Evolutionary conservation across 495 filamentous ascomycete species (phyloP), one percentile per base, ranked within the genome.

Genomic region (Hypoxylon fuscum): DNA sequence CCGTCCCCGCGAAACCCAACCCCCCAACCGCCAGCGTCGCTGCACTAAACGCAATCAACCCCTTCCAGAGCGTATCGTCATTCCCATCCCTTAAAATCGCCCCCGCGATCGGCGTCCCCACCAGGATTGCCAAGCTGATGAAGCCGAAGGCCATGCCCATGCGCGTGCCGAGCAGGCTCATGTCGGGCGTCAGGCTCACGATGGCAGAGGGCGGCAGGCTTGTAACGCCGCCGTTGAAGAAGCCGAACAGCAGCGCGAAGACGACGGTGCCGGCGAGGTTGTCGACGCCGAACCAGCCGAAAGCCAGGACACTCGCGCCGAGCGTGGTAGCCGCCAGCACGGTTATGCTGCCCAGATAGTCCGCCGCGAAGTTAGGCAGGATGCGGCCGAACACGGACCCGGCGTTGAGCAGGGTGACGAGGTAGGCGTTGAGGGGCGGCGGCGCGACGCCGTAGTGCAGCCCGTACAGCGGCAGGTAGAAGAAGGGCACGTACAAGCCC

Each of bases 61-160:
- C 61, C 27, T 18, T 43, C 61, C 61, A 64, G 1, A 5, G 8
- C 1, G 2, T 21, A 4, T 54, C 49, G 22, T 49, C 61, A 11
- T 53, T 14, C 6, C 23, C 41, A 17, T 55, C 54, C 43, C 8
- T 48, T 23, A 74, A 41, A 4, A 74, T 72, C 10, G 85, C 84
- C 23, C 89, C 89, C 0, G 83, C 85, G 29, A 90, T 85, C 1
- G 89, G 89, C 17, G 85, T 86, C 17, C 89, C 89, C 20, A 88
- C 81, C 55, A 91, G 66, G 23, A 89, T 68, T 1, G 86, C 89
- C 5, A 89, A 58, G 0, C 80, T 80, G 12, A 79, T 76, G 43
- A 83, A 72, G 0, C 79, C 75, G 62, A 88, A 90, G 11, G 80
- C 68, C 85, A 89, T 88, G 1, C 89, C 89, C 68, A 91, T 79